Conservation (phyloP, 1,284 basidiomycete species). For the Lentinula novae-zelandiae region DNA sequence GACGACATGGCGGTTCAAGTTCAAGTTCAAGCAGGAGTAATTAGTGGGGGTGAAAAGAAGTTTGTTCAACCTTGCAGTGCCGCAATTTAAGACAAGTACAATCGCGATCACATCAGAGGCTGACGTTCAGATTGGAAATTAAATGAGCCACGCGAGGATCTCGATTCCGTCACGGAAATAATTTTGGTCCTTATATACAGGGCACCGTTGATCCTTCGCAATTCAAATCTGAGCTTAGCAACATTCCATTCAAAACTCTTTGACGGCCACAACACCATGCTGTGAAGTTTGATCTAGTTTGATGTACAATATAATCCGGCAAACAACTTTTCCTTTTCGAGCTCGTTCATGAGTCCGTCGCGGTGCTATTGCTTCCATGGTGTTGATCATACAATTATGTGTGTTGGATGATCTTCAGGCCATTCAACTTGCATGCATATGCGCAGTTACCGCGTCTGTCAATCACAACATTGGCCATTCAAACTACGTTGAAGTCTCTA, state of each 20-base stretch:
- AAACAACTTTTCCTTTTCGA: background rate
- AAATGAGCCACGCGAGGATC: background rate
- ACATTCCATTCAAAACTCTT: background rate
- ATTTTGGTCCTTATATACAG: background rate
- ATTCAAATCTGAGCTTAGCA: background rate
- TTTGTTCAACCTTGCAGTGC: constrained; percentile 30
- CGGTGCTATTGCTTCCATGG: background rate
- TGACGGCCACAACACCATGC: background rate
- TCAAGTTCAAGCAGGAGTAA: constrained; percentile 19
- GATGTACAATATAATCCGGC: background rate
- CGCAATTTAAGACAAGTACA: background rate
- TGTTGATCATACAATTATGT: no score
- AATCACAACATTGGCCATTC: no score
- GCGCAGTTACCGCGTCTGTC: background rate
- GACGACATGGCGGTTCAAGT: constrained; percentile 42
- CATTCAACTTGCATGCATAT: background rate
- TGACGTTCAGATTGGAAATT: background rate
- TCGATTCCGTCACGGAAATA: background rate
- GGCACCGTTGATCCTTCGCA: background rate
- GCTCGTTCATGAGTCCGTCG: background rate
- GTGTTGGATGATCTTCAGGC: no score
- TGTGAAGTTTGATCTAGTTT: background rate
- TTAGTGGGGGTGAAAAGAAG: constrained; percentile 40
- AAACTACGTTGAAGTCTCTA: no score
- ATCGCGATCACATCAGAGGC: background rate